These are phyloP conservation scores for Aegilops umbellulata DNA, from an alignment of 176 grass and related monocot species.

Conservation along the genomic window DNA sequence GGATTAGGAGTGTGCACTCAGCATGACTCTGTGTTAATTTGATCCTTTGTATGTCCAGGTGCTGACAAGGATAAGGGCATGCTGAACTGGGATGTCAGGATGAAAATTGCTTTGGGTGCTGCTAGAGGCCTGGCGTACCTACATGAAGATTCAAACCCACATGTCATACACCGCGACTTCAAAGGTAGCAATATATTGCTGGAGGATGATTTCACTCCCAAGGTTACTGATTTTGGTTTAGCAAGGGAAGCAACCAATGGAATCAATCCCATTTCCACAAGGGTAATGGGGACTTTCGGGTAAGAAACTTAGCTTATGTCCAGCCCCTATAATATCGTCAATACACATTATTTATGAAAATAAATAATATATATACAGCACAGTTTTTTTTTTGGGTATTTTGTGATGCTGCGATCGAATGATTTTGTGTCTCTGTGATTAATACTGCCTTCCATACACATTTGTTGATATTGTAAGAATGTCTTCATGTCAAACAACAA, in stretches of 20 bases:
- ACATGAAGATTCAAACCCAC: slow-evolving; percentile 95
- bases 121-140: slow-evolving; percentile 95
- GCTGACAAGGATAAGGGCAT: slow-evolving; percentile 65
- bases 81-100: slow-evolving; percentile 88
- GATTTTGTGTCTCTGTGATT: neutral
- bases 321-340: neutral
- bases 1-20: neutral
- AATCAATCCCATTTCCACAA: slow-evolving; percentile 73
- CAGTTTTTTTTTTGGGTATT: neutral
- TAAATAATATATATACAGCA: neutral
- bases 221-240: slow-evolving; percentile 98
- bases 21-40: slow-evolving; percentile 19
- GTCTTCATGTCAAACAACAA: slow-evolving; percentile 7
- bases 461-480: neutral
- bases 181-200: slow-evolving; percentile 92
- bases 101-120: slow-evolving; percentile 91
- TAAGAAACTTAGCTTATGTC: slow-evolving; percentile 40
- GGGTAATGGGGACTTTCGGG: slow-evolving; percentile 98
- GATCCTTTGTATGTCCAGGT: slow-evolving; percentile 46
- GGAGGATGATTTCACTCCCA: slow-evolving; percentile 94
- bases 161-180: slow-evolving; percentile 97
- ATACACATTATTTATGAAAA: neutral
- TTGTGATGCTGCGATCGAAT: neutral
- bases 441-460: neutral
- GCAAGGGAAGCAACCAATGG: slow-evolving; percentile 92